Evolutionary conservation across 2,329 filamentous ascomycete species (phyloP).

Genomic region (Fusarium decemcellulare): DNA sequence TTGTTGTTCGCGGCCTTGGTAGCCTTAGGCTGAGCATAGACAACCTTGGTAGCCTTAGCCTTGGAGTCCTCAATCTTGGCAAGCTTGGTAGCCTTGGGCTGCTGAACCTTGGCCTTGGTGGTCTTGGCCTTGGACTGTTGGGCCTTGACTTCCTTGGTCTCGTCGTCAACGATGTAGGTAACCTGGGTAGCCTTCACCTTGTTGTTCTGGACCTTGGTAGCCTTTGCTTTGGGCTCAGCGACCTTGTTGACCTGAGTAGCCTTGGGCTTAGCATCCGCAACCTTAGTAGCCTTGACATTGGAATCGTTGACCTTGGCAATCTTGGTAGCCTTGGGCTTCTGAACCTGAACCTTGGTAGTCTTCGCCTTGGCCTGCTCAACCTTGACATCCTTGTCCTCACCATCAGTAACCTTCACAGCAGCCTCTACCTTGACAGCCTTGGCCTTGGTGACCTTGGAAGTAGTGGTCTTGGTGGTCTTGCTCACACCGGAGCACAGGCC

Average conservation of each 20-base stretch:
- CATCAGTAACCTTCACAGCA: background rate
- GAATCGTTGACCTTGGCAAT: background rate
- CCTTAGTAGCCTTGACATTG: background rate
- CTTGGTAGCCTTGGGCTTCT: background rate
- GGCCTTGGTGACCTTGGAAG: background rate
- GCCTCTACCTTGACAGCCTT: background rate
- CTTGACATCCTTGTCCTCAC: background rate
- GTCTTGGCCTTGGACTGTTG: too few relatives aligned
- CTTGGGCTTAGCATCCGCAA: background rate
- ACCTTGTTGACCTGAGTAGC: background rate
- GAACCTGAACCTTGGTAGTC: background rate
- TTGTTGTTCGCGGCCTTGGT: background rate
- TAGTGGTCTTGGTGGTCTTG: background rate
- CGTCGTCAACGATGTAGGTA: too few relatives aligned
- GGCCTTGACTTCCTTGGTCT: too few relatives aligned
- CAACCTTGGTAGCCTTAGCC: background rate
- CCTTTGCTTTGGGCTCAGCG: background rate
- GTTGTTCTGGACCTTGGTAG: background rate
- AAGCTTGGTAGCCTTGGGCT: too few relatives aligned
- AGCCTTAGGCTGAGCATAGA: background rate
- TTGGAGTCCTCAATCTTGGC: background rate
- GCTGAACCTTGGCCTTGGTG: too few relatives aligned
- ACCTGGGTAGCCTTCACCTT: too few relatives aligned
- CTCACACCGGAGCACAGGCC: background rate
- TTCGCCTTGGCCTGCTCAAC: background rate